Base-by-base conservation (phyloP, 1,284 basidiomycete genomes). In the Amylostereum chailletii region DNA sequence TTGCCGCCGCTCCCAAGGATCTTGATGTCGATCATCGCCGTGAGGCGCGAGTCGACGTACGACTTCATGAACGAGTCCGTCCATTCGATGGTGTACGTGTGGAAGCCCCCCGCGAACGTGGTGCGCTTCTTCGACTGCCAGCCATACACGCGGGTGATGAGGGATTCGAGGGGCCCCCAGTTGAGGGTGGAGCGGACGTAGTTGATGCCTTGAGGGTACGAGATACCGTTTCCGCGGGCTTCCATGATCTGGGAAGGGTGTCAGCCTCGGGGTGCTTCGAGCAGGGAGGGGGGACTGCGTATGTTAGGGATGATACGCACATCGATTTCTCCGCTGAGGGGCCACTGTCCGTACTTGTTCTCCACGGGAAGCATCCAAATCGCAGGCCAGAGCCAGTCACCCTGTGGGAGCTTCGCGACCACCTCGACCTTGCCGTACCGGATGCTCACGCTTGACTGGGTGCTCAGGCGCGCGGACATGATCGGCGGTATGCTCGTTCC, bases 361-460 rank as follows among this genome's bases (percentile, higher is more conserved):
- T 84, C 69, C 51, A 72, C 73, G 11, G 90, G 89, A 49, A 90
- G 64, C 87, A 92, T 85, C 83, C 85, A 88, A 51, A 93, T 78
- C 0, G 86, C 83, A 2, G 89, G 90, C 89, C 90, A 92, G 47
- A 92, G 66, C 90, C 87, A 82, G 55, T 80, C 77, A 1, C 76
- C 74, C 51, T 59, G 59, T 3, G 66, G 68, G 26, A 70, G 44
- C 56, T 68, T 68, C 50, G 69, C 66, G 29, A 64, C 66, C 9
- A 92, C 75, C 62, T 92, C 89, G 46, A 92, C 77, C 52, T 81
- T 76, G 30, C 89, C 90, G 58, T 76, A 86, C 58, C 69, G 70
- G 64, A 91, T 81, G 48, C 68, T 77, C 40, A 77, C 71, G 47
- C 71, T 78, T 26, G 75, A 71, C 56, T 76, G 71, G 42, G 89